Percentiles rank a stretch among this genome's conserved stretches.
Evolutionary conservation across 2,329 filamentous ascomycete genomes (phyloP).

Genomic region (Fusarium sp.): DNA sequence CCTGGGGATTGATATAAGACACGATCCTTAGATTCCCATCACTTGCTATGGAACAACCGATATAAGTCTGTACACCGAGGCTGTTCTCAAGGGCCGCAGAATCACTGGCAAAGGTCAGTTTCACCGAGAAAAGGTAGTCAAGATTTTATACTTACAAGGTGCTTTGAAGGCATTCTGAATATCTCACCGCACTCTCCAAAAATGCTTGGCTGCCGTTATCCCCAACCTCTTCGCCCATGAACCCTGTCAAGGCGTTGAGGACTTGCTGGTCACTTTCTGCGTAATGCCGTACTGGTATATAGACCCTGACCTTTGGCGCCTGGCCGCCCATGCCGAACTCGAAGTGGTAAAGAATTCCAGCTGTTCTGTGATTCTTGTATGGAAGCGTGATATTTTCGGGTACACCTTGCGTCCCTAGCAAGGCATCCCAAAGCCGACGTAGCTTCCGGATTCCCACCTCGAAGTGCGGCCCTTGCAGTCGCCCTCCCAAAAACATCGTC

Average conservation of each 20-base stretch:
- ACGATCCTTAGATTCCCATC: not conserved
- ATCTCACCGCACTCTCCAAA: not conserved
- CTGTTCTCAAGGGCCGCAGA: not conserved
- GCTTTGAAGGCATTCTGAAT: not conserved
- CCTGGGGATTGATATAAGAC: slow-evolving; percentile 14
- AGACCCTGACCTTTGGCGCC: slow-evolving; percentile 46
- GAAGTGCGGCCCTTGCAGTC: slow-evolving; percentile 2
- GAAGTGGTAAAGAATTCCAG: slow-evolving; percentile 50
- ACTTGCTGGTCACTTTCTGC: slow-evolving; percentile 20
- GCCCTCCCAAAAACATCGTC: slow-evolving; percentile 40
- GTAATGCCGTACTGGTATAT: slow-evolving; percentile 53
- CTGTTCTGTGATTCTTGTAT: slow-evolving; percentile 45
- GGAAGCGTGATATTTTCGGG: slow-evolving; percentile 31
- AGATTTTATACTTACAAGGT: not conserved
- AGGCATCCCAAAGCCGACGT: slow-evolving; percentile 30
- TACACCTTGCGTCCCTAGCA: slow-evolving; percentile 11
- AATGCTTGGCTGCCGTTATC: accelerated
- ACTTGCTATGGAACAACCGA: slow-evolving; percentile 2
- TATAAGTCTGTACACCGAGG: slow-evolving; percentile 8
- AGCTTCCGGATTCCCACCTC: slow-evolving; percentile 31
- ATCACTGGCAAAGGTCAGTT: not conserved
- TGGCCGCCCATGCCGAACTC: slow-evolving; percentile 41
- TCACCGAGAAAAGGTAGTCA: accelerated
- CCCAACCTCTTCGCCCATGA: not conserved
- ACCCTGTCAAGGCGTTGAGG: not conserved